phyloP scores from a whole-genome alignment of 768 basidiomycete species.

The Auriscalpium orientale region DNA sequence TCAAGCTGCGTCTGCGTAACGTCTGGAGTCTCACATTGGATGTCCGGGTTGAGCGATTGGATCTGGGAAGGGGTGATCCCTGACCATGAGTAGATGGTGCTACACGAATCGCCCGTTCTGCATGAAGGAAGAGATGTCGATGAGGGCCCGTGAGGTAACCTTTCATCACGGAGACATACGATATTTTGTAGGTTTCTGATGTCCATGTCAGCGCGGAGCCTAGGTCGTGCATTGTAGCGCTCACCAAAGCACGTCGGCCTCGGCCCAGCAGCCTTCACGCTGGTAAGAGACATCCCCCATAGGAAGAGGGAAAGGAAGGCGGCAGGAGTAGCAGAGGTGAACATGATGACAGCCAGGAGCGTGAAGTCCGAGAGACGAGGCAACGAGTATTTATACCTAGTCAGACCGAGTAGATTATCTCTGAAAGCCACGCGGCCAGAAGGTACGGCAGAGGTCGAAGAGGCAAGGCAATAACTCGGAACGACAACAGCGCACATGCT shows the following conservation, averaged over 20 bases:
- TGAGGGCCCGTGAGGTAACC: too few relatives aligned
- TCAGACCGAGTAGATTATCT: neutral
- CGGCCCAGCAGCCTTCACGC: neutral
- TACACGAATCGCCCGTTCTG: neutral
- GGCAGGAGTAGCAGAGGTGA: neutral
- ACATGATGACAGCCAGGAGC: neutral
- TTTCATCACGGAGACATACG: neutral
- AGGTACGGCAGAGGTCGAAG: neutral
- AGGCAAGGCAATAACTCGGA: neutral
- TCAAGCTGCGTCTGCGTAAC: neutral
- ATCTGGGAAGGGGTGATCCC: neutral
- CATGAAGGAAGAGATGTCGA: neutral
- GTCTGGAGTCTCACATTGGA: neutral
- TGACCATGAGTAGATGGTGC: neutral
- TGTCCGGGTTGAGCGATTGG: neutral
- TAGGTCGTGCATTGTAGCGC: neutral
- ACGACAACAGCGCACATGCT: too few relatives aligned
- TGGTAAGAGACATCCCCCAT: neutral
- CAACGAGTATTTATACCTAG: neutral
- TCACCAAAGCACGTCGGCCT: neutral
- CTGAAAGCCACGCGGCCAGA: neutral
- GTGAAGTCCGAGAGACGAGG: neutral
- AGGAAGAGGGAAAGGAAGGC: neutral
- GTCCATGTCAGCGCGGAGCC: neutral
- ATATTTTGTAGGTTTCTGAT: neutral